A percentile compares a stretch with the other conserved stretches of the same genome.
Conservation (phyloP, 306 rosid species). For the Citrullus colocynthis region DNA sequence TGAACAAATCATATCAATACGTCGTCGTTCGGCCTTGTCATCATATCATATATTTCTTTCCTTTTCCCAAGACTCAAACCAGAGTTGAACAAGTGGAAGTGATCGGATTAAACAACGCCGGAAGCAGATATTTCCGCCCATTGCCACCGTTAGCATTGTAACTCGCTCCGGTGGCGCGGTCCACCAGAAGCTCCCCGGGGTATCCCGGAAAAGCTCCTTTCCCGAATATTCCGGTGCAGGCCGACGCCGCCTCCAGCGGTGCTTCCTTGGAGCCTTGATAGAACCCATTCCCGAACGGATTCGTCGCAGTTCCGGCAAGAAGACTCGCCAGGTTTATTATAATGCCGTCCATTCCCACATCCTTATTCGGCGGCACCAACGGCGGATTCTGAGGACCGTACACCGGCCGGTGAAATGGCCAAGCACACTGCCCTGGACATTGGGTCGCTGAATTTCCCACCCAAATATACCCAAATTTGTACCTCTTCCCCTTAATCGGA, state of each 20-base stretch:
- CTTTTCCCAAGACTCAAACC: not conserved
- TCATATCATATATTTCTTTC: no score
- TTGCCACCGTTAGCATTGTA: constrained; percentile 39
- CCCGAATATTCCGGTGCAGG: constrained; percentile 44
- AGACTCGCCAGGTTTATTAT: constrained; percentile 40
- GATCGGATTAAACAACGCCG: constrained; percentile 41
- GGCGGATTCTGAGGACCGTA: constrained; percentile 46
- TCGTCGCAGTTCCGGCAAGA: constrained; percentile 41
- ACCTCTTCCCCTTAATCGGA: constrained; percentile 10
- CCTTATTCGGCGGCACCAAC: constrained; percentile 48
- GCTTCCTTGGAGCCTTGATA: constrained; percentile 60
- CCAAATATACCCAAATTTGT: constrained; percentile 38
- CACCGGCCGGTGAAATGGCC: constrained; percentile 56
- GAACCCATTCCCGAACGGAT: constrained; percentile 49
- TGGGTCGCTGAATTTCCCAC: constrained; percentile 57
- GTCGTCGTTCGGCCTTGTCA: not conserved
- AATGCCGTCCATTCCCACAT: constrained; percentile 61
- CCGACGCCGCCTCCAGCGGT: constrained; percentile 45
- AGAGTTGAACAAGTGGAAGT: constrained; percentile 41
- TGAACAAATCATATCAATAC: not conserved
- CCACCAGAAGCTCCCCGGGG: constrained; percentile 34
- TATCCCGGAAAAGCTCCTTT: constrained; percentile 62
- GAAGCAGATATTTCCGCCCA: constrained; percentile 45
- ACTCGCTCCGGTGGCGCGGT: constrained; percentile 33
- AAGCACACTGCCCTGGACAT: constrained; percentile 56